phyloP scores from a whole-genome alignment of 1,139 yeast genomes.

The Protomyces arabidopsidicola region DNA sequence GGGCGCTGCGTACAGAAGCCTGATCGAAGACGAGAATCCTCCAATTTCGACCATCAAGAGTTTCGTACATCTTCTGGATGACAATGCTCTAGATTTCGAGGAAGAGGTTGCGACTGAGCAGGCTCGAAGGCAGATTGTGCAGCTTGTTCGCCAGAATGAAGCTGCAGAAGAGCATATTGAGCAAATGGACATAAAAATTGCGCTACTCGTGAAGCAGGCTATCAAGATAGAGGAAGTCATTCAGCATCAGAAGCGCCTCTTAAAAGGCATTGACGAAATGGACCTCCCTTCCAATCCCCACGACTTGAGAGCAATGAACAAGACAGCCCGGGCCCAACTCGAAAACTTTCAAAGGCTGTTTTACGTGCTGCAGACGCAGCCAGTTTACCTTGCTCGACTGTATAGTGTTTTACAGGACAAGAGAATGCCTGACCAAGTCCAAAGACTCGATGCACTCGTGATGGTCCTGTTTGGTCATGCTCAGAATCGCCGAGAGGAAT shows the following conservation, averaged over 20 bases:
- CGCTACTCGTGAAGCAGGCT: constrained; percentile 70
- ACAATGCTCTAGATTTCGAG: constrained; percentile 66
- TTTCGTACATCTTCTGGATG: constrained; percentile 72
- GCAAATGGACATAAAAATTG: constrained; percentile 75
- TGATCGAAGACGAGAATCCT: constrained; percentile 68
- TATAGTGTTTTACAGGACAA: constrained; percentile 39
- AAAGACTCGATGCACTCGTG: constrained; percentile 48
- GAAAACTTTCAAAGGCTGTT: constrained; percentile 73
- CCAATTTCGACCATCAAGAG: constrained; percentile 69
- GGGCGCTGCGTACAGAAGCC: constrained; percentile 66
- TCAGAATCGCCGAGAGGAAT: constrained; percentile 62
- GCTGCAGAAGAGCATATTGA: constrained; percentile 68
- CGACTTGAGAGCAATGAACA: constrained; percentile 43
- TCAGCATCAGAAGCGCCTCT: constrained; percentile 46
- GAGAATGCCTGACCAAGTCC: constrained; percentile 34
- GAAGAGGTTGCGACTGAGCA: constrained; percentile 70
- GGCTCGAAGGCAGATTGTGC: constrained; percentile 61
- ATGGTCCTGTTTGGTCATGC: constrained; percentile 48
- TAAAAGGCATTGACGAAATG: constrained; percentile 18
- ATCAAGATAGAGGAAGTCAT: constrained; percentile 72
- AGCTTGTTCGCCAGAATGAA: constrained; percentile 60
- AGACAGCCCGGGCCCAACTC: constrained; percentile 44
- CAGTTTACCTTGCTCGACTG: constrained; percentile 62
- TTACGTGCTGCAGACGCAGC: constrained; percentile 79
- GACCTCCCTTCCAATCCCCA: constrained; percentile 35